These are phyloP conservation scores for Paramecium biaurelia DNA, from an alignment of 73 alveolate species.

Conservation along the genomic window DNA sequence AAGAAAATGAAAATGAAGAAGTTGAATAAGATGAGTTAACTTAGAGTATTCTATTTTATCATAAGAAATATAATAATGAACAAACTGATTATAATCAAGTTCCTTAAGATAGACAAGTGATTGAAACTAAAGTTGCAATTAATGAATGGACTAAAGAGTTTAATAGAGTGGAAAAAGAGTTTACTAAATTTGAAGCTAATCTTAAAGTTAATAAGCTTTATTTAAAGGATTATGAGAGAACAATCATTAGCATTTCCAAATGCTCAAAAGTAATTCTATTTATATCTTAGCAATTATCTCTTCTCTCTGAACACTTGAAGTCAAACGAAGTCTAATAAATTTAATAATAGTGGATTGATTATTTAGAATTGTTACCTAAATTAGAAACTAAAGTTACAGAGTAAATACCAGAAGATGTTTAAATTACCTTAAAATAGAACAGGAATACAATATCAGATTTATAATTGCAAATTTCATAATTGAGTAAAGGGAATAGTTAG, in stretches of 20 bases:
- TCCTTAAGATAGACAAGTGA: background rate
- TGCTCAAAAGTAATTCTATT: background rate
- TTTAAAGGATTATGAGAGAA: constrained; percentile 25
- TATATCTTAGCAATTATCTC: background rate
- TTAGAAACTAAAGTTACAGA: constrained; percentile 29
- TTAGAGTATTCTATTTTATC: constrained; percentile 37
- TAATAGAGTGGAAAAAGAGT: constrained; percentile 19
- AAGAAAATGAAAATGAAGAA: background rate
- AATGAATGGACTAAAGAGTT: constrained; percentile 38
- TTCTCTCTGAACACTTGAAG: background rate
- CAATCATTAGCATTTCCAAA: background rate
- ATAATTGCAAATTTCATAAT: background rate
- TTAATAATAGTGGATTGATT: constrained; percentile 18
- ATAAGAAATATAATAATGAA: constrained; percentile 28
- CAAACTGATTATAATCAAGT: background rate
- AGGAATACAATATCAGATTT: background rate
- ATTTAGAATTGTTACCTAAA: background rate
- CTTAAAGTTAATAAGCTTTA: constrained; percentile 25
- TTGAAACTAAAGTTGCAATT: constrained; percentile 8
- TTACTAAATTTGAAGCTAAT: constrained; percentile 4
- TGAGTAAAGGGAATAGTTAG: background rate
- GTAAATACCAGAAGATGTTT: background rate
- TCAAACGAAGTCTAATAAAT: constrained; percentile 10
- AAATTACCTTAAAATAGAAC: background rate
- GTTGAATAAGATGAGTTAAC: constrained; percentile 45